These are phyloP conservation scores for Cinnamomum chago DNA, from an alignment of 164 flowering plant genomes.

Conservation along the genomic window DNA sequence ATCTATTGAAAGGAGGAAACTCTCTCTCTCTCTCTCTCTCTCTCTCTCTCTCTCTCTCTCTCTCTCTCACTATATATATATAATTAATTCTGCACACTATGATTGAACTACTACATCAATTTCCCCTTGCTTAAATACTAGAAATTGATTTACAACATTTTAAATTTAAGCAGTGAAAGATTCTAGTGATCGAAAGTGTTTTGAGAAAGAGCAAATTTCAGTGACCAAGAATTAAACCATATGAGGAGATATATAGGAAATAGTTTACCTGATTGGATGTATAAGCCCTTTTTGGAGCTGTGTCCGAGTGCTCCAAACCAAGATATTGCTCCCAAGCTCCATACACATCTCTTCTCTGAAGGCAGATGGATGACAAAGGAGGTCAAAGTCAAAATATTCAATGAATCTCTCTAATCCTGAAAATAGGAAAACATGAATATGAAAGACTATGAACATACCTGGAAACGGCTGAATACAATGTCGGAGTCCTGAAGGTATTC, in stretches of 20 bases:
- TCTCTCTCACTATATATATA: no score
- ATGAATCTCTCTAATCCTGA: background rate
- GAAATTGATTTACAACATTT: background rate
- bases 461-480: conserved; percentile 74
- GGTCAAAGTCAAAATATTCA: background rate
- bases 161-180: background rate
- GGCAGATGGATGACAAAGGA: background rate
- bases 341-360: conserved; percentile 89
- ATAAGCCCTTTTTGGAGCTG: conserved; percentile 84
- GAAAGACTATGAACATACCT: conserved; percentile 34
- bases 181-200: background rate
- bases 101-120: no score
- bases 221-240: background rate
- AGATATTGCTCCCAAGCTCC: conserved; percentile 99
- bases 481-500: conserved; percentile 85
- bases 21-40: no score
- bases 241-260: background rate
- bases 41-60: no score
- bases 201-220: background rate
- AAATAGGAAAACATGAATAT: background rate
- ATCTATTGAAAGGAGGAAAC: no score
- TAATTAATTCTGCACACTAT: no score
- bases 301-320: conserved; percentile 91
- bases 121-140: background rate
- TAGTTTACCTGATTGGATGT: conserved; percentile 71